phyloP scores from a whole-genome alignment of 768 basidiomycete genomes.

The Russula dissimulans region DNA sequence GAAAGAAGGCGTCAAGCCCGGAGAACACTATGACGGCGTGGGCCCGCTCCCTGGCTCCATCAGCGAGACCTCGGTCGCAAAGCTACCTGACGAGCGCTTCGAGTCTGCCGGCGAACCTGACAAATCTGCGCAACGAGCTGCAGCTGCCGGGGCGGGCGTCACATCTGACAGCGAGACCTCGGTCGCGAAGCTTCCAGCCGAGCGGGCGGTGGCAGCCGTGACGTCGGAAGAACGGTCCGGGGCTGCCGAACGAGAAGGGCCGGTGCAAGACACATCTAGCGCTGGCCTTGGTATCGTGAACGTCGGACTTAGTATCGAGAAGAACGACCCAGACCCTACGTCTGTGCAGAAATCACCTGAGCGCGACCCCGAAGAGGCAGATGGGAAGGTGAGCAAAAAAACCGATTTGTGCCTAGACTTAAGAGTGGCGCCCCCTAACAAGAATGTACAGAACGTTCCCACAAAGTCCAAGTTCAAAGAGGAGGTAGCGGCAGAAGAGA shows the following conservation, averaged over 20 bases:
- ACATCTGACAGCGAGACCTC: slow-evolving; percentile 31
- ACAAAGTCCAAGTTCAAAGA: slow-evolving; percentile 2
- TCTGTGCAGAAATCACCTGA: neutral
- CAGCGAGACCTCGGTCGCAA: slow-evolving; percentile 39
- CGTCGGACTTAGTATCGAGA: neutral
- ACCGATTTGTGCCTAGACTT: too few relatives aligned
- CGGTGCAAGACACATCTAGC: too few relatives aligned
- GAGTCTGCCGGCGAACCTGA: neutral
- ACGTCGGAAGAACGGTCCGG: neutral
- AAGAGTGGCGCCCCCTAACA: neutral
- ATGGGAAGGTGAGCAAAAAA: neutral
- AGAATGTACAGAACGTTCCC: neutral
- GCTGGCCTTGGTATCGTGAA: neutral
- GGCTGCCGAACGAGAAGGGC: neutral
- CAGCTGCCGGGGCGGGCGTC: neutral
- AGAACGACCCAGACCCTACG: neutral
- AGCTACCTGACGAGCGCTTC: slow-evolving; percentile 40
- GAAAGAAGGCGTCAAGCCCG: slow-evolving; percentile 26
- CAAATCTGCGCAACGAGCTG: neutral
- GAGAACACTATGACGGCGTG: slow-evolving; percentile 32
- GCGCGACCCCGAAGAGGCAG: neutral
- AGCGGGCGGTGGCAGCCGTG: slow-evolving; percentile 14
- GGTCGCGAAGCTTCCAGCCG: slow-evolving; percentile 41
- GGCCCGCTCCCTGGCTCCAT: slow-evolving; percentile 41
- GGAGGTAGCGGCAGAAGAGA: neutral